Evolutionary conservation across 768 basidiomycete species (phyloP).

Genomic region (Crepidotus variabilis): DNA sequence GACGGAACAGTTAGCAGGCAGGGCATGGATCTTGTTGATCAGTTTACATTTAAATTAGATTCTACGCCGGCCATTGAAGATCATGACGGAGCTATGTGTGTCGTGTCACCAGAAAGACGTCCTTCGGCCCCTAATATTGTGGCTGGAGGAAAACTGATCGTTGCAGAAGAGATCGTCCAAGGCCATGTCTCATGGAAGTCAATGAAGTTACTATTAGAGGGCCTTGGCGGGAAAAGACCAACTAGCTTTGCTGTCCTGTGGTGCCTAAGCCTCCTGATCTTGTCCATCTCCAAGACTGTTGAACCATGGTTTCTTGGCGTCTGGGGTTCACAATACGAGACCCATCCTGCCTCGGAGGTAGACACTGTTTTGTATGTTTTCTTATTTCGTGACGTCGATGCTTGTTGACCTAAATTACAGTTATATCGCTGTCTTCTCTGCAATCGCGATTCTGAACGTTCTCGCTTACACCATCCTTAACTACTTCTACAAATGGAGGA

Average conservation of each 20-base stretch:
- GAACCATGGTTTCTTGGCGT: conserved; percentile 41
- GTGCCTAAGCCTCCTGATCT: conserved; percentile 18
- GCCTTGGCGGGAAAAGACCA: conserved; percentile 30
- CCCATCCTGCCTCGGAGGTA: conserved; percentile 27
- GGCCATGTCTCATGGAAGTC: conserved; percentile 18
- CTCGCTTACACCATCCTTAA: neutral
- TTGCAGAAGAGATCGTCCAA: conserved; percentile 56
- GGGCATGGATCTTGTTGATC: conserved; percentile 40
- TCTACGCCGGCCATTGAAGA: conserved; percentile 27
- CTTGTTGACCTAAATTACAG: neutral
- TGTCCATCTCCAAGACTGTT: conserved; percentile 20
- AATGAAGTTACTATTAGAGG: conserved; percentile 32
- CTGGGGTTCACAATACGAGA: conserved; percentile 41
- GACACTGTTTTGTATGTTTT: conserved; percentile 17
- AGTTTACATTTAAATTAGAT: conserved; percentile 37
- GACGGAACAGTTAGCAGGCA: conserved; percentile 48
- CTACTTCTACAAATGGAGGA: conserved; percentile 23
- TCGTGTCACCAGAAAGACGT: conserved; percentile 14
- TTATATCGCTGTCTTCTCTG: neutral
- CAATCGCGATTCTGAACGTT: neutral
- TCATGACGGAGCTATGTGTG: conserved; percentile 17
- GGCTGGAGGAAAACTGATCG: conserved; percentile 51
- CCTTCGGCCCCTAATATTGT: conserved; percentile 11
- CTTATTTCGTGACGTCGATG: neutral
- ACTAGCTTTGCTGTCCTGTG: conserved; percentile 29